Percentiles rank a stretch among this genome's conserved stretches.
Evolutionary conservation across 1,139 yeast genomes (phyloP).

Genomic region (Eremothecium cymbalariae): DNA sequence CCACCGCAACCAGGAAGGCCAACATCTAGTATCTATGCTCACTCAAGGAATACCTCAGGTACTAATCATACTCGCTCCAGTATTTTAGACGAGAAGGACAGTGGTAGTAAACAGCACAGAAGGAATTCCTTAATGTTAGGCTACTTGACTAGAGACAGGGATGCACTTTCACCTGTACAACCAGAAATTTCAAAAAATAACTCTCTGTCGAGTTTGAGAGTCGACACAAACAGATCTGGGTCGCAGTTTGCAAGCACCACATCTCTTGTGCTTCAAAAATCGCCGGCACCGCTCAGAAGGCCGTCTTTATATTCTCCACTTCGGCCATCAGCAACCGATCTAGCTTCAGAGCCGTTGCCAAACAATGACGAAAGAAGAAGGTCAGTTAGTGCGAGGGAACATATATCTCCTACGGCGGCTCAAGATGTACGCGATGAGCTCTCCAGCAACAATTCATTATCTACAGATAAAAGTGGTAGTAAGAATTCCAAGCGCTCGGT

Average conservation of each 20-base stretch:
- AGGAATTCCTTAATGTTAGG: conserved; percentile 26
- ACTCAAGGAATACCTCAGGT: conserved; percentile 17
- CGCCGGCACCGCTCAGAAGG: no score
- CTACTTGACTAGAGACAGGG: conserved; percentile 15
- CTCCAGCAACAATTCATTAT: conserved; percentile 8
- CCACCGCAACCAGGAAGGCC: conserved; percentile 12
- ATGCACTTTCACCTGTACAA: conserved; percentile 5
- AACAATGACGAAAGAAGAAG: conserved; percentile 23
- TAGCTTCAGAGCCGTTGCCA: no score
- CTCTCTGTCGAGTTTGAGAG: not conserved
- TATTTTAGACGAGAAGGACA: conserved; percentile 12
- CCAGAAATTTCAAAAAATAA: not conserved
- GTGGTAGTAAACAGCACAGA: conserved; percentile 21
- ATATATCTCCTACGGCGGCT: conserved; percentile 13
- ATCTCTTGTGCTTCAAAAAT: no score
- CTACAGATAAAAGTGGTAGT: conserved; percentile 11
- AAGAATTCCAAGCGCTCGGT: conserved; percentile 25
- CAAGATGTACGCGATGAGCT: conserved; percentile 11
- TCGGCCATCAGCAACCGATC: no score
- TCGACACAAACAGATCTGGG: no score
- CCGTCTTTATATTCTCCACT: no score
- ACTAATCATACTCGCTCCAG: conserved; percentile 11
- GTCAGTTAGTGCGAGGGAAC: conserved; percentile 28
- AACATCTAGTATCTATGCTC: conserved; percentile 28
- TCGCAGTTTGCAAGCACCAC: no score